Evolutionary conservation across 2,329 filamentous ascomycete genomes (phyloP), one percentile per base, ranked within the genome.

Genomic region (Exophiala calicioides): DNA sequence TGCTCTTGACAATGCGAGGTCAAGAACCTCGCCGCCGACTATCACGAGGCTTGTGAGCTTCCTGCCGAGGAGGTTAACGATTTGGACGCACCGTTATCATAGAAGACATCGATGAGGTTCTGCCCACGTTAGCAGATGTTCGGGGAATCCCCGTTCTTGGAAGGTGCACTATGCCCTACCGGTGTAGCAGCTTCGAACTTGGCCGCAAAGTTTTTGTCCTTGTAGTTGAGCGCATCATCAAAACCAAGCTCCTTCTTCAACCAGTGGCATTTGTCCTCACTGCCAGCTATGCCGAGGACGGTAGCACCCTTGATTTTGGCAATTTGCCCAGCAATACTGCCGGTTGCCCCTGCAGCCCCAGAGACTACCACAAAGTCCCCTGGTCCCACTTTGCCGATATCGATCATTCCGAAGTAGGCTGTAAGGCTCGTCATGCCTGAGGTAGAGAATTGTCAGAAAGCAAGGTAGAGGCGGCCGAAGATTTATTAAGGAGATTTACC

Each of bases 331-430:
- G 81, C 86, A 1, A 90, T 79, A 60, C 79, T 85, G 1, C 87
- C 87, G 0, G 87, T 90, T 0, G 86, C 87, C 2, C 87, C 87
- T 0, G 87, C 87, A 1, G 87, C 87, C 5, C 85, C 86, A 6
- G 81, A 86, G 0, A 91, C 84, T 5, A 90, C 85, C 1, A 91
- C 86, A 3, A 85, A 82, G 55, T 90, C 85, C 3, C 85, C 85
- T 1, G 77, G 65, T 64, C 84, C 81, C 30, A 85, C 79, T 44
- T 84, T 70, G 2, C 80, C 86, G 34, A 90, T 78, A 44, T 85
- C 77, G 21, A 79, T 65, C 62, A 90, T 79, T 15, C 87, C 86
- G 54, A 87, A 86, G 68, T 88, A 90, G 2, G 86, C 86, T 0
- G 87, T 90, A 52, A 90, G 58, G 2, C 84, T 84, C 0, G 85